phyloP scores from a whole-genome alignment of 208 protist species.

The Kentomonas sorsogonicus region DNA sequence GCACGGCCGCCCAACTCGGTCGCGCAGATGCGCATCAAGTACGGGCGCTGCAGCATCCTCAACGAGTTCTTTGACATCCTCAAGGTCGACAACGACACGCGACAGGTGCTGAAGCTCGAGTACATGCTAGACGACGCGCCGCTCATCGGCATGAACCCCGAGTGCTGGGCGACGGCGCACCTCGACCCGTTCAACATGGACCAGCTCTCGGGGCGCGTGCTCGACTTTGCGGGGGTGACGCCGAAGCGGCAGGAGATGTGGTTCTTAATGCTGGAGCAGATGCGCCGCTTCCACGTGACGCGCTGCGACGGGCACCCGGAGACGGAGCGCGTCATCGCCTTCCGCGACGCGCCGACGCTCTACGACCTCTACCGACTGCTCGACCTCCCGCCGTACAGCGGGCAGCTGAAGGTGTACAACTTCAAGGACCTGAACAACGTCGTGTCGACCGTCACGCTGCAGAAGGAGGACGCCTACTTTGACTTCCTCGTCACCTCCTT shows the following conservation, averaged over 20 bases:
- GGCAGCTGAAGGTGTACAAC: slow-evolving; percentile 85
- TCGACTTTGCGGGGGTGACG: slow-evolving; percentile 72
- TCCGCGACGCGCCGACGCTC: slow-evolving; percentile 56
- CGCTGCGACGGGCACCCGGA: slow-evolving; percentile 45
- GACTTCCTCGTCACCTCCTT: slow-evolving; percentile 74
- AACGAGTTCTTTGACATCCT: slow-evolving; percentile 63
- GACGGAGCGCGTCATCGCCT: slow-evolving; percentile 44
- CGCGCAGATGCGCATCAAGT: slow-evolving; percentile 59
- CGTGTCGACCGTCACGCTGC: slow-evolving; percentile 50
- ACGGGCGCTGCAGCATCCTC: slow-evolving; percentile 47
- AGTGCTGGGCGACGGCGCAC: slow-evolving; percentile 63
- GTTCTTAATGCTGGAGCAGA: slow-evolving; percentile 65
- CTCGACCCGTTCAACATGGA: slow-evolving; percentile 79
- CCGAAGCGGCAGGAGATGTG: slow-evolving; percentile 43
- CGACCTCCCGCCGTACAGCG: slow-evolving; percentile 56
- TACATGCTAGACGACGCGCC: slow-evolving; percentile 74
- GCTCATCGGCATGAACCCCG: slow-evolving; percentile 77
- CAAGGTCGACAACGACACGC: slow-evolving; percentile 28
- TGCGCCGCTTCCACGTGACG: slow-evolving; percentile 73
- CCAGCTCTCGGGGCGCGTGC: slow-evolving; percentile 80
- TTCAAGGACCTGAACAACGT: slow-evolving; percentile 58
- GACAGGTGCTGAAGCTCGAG: slow-evolving; percentile 60
- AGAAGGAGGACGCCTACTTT: slow-evolving; percentile 77
- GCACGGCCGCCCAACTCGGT: slow-evolving; percentile 35
- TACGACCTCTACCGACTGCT: slow-evolving; percentile 72